Evolutionary conservation across 768 basidiomycete genomes (phyloP).

Genomic region (Heimioporus sp.): DNA sequence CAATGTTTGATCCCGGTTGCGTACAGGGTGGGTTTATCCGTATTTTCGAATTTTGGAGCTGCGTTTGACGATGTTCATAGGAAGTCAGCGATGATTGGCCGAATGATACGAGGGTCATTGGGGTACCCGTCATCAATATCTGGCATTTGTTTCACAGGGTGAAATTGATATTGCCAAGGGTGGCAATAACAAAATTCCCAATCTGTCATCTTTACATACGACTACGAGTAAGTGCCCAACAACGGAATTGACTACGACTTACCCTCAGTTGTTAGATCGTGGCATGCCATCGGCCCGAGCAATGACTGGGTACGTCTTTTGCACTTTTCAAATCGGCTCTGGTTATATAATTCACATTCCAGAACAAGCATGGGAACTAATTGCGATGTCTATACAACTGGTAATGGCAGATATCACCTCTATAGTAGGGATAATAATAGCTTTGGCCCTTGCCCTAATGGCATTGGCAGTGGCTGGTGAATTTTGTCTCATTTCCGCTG

Average conservation of each 20-base stretch:
- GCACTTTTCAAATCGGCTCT: neutral
- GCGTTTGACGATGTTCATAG: constrained; percentile 11
- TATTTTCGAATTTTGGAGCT: neutral
- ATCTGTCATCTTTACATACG: constrained; percentile 32
- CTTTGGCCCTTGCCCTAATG: constrained; percentile 36
- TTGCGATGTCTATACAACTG: constrained; percentile 23
- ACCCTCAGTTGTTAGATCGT: constrained; percentile 23
- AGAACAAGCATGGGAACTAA: constrained; percentile 18
- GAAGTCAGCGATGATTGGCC: constrained; percentile 29
- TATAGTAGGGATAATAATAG: constrained; percentile 22
- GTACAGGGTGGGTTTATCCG: constrained; percentile 22
- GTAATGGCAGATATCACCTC: constrained; percentile 35
- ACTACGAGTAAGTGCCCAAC: constrained; percentile 12
- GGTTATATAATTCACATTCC: neutral
- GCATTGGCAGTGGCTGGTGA: constrained; percentile 38
- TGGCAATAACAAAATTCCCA: constrained; percentile 28
- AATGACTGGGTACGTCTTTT: constrained; percentile 31
- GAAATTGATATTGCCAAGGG: constrained; percentile 35
- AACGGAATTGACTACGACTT: neutral
- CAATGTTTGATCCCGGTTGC: neutral
- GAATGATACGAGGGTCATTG: constrained; percentile 8
- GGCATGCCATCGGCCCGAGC: constrained; percentile 24
- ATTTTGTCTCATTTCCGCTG: neutral
- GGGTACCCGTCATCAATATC: no score
- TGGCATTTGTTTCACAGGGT: constrained; percentile 11